Evolutionary conservation across 768 basidiomycete genomes (phyloP), one percentile per base, ranked within the genome.

Genomic region (Mycena filopes): DNA sequence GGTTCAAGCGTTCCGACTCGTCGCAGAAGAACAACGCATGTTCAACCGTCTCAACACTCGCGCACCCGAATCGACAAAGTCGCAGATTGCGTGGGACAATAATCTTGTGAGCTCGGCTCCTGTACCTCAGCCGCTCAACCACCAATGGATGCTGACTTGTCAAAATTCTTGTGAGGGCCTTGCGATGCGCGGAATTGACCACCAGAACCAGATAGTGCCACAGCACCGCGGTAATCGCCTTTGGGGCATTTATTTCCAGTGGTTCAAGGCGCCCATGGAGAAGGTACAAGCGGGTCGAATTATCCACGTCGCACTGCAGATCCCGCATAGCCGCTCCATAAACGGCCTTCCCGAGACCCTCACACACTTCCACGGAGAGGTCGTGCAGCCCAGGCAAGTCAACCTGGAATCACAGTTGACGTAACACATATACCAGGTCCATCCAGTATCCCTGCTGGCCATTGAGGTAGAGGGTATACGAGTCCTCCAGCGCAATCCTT

Each of bases 11-110:
- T n/a, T 50, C 49, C 8, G n/a, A 26, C 40, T 42, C 13, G 0
- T 26, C 26, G 16, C 45, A 57, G 21, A 46, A 47, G 26, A 57
- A 57, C 29, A 57, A 2, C 16, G 8, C 55, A n/a, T 57, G 55
- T 25, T 57, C 55, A 12, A 47, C n/a, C n/a, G n/a, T 45, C 6
- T 23, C 43, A 45, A 45, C 43, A 9, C 43, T 20, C 8, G 15
- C n/a, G 25, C 49, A 50, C 29, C 49, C 29, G 21, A 50, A 50
- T 2, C 20, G 29, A 21, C 49, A 36, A 3, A 50, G 49, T 4
- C 29, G 31, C 7, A 29, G 6, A 12, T 8, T 4, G 11, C 11
- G 4, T 31, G 7, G n/a, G 10, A 9, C 21, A n/a, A 3, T 28
- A 4, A 33, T 45, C 23, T 38, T 21, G n/a, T 33, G 3, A 12